A percentile compares a stretch with the other conserved stretches of the same genome.
phyloP scores from a whole-genome alignment of 805 yeast species.

The Wickerhamomyces pijperi region DNA sequence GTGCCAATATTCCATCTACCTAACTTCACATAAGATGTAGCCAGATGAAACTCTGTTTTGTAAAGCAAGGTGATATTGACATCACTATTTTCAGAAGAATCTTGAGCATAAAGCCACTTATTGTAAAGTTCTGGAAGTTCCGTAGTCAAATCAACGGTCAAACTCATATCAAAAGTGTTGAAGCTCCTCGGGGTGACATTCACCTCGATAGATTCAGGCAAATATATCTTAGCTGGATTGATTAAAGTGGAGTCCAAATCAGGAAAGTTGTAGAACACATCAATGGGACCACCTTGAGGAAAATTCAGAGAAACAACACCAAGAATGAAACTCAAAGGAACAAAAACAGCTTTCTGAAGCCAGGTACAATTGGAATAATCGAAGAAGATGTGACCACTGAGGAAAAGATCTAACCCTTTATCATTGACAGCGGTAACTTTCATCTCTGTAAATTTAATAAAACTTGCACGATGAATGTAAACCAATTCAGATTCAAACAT shows the following conservation, averaged over 20 bases:
- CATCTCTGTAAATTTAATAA: too few relatives aligned
- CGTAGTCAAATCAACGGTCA: conserved; percentile 4
- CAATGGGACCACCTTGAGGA: conserved; percentile 2
- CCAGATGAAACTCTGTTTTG: neutral
- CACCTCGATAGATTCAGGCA: conserved; percentile 4
- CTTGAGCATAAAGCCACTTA: conserved; percentile 3
- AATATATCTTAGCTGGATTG: conserved; percentile 3
- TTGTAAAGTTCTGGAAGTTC: conserved; percentile 5
- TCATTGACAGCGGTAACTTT: too few relatives aligned
- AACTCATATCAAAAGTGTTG: conserved; percentile 2
- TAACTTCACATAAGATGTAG: neutral
- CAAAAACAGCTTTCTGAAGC: conserved; percentile 4
- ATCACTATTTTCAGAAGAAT: neutral
- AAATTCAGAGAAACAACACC: conserved; percentile 5
- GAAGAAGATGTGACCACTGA: conserved; percentile 1
- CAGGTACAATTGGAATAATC: conserved; percentile 9
- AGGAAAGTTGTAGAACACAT: conserved; percentile 7
- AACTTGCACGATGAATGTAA: neutral
- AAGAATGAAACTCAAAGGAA: conserved; percentile 2
- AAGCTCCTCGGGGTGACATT: conserved; percentile 7
- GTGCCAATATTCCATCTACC: neutral
- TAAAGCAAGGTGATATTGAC: neutral
- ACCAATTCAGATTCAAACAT: neutral
- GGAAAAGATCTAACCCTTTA: too few relatives aligned
- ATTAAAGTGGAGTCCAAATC: conserved; percentile 2